These are phyloP conservation scores for Fraxinus quadrangulata DNA, from an alignment of 257 asterid species.

Conservation along the genomic window DNA sequence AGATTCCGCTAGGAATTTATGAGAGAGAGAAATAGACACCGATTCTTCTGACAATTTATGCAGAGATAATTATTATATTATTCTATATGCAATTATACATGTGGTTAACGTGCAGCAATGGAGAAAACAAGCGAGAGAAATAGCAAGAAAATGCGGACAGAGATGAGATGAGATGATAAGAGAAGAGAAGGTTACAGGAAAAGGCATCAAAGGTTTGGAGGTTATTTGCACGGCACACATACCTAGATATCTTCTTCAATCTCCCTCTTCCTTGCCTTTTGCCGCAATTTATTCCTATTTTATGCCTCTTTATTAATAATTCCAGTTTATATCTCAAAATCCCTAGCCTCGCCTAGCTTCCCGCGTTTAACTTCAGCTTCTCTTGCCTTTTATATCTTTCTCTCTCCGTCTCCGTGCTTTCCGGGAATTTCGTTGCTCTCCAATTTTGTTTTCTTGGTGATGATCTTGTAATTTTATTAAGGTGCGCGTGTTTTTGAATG, in stretches of 20 bases:
- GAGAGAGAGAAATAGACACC: slow-evolving; percentile 23
- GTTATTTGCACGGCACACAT: slow-evolving; percentile 93
- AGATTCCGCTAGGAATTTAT: slow-evolving; percentile 30
- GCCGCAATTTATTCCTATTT: slow-evolving; percentile 79
- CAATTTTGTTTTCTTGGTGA: slow-evolving; percentile 25
- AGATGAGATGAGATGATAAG: slow-evolving; percentile 13
- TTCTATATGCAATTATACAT: slow-evolving; percentile 18
- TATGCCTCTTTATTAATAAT: slow-evolving; percentile 38
- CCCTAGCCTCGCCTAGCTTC: slow-evolving; percentile 24
- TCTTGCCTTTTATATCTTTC: slow-evolving; percentile 24
- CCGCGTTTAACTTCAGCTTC: slow-evolving; percentile 8
- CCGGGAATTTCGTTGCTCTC: slow-evolving; percentile 16
- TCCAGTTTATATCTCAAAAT: slow-evolving; percentile 32
- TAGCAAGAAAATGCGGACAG: slow-evolving; percentile 42
- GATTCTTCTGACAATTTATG: slow-evolving; percentile 25
- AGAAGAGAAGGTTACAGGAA: slow-evolving; percentile 22
- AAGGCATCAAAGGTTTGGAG: slow-evolving; percentile 51
- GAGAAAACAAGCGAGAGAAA: slow-evolving; percentile 48
- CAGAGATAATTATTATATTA: slow-evolving; percentile 23
- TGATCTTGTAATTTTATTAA: slow-evolving; percentile 27
- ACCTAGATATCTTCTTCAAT: slow-evolving; percentile 87
- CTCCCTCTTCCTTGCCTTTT: slow-evolving; percentile 66
- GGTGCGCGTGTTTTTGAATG: slow-evolving; percentile 38
- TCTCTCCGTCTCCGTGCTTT: slow-evolving; percentile 18
- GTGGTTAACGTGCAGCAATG: slow-evolving; percentile 87